A percentile compares a stretch with the other conserved stretches of the same genome.
These are phyloP conservation scores for Fraxinus sp. DNA, from an alignment of 305 asterid genomes.

Conservation along the genomic window DNA sequence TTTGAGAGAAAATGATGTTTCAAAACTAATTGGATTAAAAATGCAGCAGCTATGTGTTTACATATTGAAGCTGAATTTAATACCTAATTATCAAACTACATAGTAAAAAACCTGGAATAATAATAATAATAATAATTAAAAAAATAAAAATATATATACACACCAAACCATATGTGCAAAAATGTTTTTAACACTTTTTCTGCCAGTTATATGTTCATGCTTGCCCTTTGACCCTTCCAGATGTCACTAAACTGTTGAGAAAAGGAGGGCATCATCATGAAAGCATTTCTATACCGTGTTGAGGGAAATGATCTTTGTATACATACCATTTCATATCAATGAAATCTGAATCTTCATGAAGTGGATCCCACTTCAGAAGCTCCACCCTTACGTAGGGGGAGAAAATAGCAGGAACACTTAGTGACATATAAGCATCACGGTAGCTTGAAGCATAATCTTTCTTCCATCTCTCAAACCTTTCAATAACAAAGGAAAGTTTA, in stretches of 20 bases:
- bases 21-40: background rate
- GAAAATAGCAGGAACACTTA: conserved; percentile 71
- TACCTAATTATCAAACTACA: background rate
- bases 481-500: conserved; percentile 64
- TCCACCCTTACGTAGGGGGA: conserved; percentile 89
- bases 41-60: background rate
- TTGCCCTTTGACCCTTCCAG: background rate
- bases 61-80: background rate
- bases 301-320: background rate
- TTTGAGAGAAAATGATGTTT: background rate
- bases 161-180: background rate
- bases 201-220: background rate
- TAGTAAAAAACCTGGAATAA: background rate
- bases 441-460: conserved; percentile 71
- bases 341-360: conserved; percentile 78
- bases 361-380: conserved; percentile 98
- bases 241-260: background rate
- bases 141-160: background rate
- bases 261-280: background rate
- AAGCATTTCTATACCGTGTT: conserved; percentile 3
- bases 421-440: conserved; percentile 86
- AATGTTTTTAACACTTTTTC: background rate
- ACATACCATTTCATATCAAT: conserved; percentile 81
- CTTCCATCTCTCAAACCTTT: conserved; percentile 78
- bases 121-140: background rate